Base-by-base conservation (phyloP, 1,284 basidiomycete genomes). In the Rhizoctonia solani region DNA sequence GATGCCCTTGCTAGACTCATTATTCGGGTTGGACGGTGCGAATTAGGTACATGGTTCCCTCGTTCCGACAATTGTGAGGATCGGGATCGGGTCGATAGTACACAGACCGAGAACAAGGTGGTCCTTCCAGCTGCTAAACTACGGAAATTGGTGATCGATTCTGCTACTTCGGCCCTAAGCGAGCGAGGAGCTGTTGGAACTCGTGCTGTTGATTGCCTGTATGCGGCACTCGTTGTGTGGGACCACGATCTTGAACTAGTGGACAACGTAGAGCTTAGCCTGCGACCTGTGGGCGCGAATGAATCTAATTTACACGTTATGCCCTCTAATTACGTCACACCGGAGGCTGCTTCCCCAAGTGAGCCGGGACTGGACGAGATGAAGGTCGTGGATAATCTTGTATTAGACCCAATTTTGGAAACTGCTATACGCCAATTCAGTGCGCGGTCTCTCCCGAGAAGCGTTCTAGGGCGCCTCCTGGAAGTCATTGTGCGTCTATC, bases 151-250 rank as follows among this genome's bases (percentile, higher is more conserved):
- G 83, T 88, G n/a, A 73, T 91, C 14, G 85, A 85, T 14, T 82
- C 85, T 21, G 88, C 86, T 0, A 77, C 86, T 4, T 85, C 86
- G 69, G 87, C 87, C 0, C 77, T 91, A 72, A 75, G 76, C 6
- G 87, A 89, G 73, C 81, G 82, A n/a, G 89, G 88, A 1, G 85
- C 83, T 67, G 79, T 90, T 8, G 88, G 87, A 3, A 82, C 82
- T 2, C 80, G 81, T 14, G 89, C 88, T 0, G 79, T 90, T 4
- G 87, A 90, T 56, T 54, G 50, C 41, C 16, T 66, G 9, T 66
- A 54, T 37, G 50, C 63, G 11, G 50, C 63, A 4, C 63, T 66
- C 37, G 80, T 89, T 3, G 76, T 89, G 21, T 90, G 88, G 88
- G 83, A 74, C 88, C 27, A 87, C 88, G 1, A 82, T 79, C 13